phyloP scores from a whole-genome alignment of 2,329 filamentous ascomycete species.

The Fonsecaea monophora region DNA sequence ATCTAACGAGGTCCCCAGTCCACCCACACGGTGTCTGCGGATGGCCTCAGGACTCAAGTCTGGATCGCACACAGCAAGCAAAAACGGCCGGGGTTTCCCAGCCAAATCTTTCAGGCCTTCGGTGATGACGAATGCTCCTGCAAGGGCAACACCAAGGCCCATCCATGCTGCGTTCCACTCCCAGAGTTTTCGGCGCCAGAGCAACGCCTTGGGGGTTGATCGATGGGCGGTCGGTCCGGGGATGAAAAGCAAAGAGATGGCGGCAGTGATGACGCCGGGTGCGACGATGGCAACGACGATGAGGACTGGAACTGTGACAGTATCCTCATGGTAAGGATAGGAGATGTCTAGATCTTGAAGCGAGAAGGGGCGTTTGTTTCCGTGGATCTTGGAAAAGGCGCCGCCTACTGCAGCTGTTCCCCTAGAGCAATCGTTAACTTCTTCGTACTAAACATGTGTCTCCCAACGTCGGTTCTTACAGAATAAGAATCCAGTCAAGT shows the following conservation, averaged over 20 bases:
- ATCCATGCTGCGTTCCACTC: slow-evolving; percentile 87
- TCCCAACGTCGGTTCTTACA: slow-evolving; percentile 51
- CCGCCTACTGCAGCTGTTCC: slow-evolving; percentile 65
- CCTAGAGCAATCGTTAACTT: slow-evolving; percentile 43
- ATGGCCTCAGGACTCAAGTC: slow-evolving; percentile 66
- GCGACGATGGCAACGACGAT: slow-evolving; percentile 67
- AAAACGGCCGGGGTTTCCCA: slow-evolving; percentile 69
- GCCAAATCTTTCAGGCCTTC: slow-evolving; percentile 81
- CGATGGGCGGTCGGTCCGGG: slow-evolving; percentile 72
- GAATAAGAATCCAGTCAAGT: slow-evolving; percentile 72
- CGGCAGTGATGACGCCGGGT: slow-evolving; percentile 71
- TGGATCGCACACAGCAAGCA: slow-evolving; percentile 75
- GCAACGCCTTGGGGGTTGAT: slow-evolving; percentile 66
- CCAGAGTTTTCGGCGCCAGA: slow-evolving; percentile 87
- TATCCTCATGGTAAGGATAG: slow-evolving; percentile 76
- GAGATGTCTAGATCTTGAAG: slow-evolving; percentile 78
- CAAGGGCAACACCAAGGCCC: slow-evolving; percentile 75
- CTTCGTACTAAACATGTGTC: too few relatives aligned
- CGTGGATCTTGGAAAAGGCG: slow-evolving; percentile 64
- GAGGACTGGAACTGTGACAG: slow-evolving; percentile 71
- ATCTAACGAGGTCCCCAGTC: slow-evolving; percentile 55
- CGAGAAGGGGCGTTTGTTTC: slow-evolving; percentile 62
- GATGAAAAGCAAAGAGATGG: slow-evolving; percentile 72
- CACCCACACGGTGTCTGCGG: slow-evolving; percentile 67
- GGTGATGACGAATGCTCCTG: slow-evolving; percentile 78